A percentile compares a stretch with the other conserved stretches of the same genome.
Conservation (phyloP, 805 yeast genomes). For the Saccharomycopsis olivae region DNA sequence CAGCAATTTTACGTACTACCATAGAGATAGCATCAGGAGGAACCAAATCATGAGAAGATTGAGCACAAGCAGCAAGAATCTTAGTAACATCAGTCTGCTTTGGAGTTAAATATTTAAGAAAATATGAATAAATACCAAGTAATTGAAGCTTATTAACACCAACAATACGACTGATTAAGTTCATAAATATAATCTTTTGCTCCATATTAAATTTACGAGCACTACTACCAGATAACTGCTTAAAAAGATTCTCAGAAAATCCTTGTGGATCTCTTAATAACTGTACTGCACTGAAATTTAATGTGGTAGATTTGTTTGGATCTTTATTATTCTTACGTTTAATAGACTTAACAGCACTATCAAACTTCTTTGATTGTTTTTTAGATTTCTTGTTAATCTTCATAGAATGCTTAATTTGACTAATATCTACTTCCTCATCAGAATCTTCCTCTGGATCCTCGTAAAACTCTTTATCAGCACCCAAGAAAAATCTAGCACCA, state of each 20-base stretch:
- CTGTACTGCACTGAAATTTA: slow-evolving; percentile 93
- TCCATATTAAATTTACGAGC: slow-evolving; percentile 69
- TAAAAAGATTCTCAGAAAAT: slow-evolving; percentile 79
- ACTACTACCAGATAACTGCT: slow-evolving; percentile 57
- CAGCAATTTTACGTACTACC: slow-evolving; percentile 85
- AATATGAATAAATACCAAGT: slow-evolving; percentile 79
- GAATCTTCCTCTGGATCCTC: slow-evolving; percentile 71
- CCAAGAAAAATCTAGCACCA: slow-evolving; percentile 84
- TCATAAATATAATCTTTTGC: slow-evolving; percentile 82
- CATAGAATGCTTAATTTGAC: slow-evolving; percentile 53
- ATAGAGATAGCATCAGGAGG: slow-evolving; percentile 87
- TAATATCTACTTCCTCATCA: slow-evolving; percentile 66
- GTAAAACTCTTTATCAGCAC: slow-evolving; percentile 75
- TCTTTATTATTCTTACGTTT: slow-evolving; percentile 42
- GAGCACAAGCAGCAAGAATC: slow-evolving; percentile 94
- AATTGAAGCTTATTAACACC: slow-evolving; percentile 93
- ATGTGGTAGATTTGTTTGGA: slow-evolving; percentile 34
- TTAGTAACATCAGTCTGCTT: slow-evolving; percentile 92
- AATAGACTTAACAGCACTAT: slow-evolving; percentile 55
- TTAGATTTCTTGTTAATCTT: slow-evolving; percentile 73
- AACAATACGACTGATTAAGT: slow-evolving; percentile 74
- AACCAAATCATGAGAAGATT: slow-evolving; percentile 90
- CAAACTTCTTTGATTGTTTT: slow-evolving; percentile 73
- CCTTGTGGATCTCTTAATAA: slow-evolving; percentile 95
- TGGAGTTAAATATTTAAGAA: slow-evolving; percentile 85